A percentile compares a stretch with the other conserved stretches of the same genome.
phyloP scores from a whole-genome alignment of 371 early-diverging fungal species.

The Mortierella sp. region DNA sequence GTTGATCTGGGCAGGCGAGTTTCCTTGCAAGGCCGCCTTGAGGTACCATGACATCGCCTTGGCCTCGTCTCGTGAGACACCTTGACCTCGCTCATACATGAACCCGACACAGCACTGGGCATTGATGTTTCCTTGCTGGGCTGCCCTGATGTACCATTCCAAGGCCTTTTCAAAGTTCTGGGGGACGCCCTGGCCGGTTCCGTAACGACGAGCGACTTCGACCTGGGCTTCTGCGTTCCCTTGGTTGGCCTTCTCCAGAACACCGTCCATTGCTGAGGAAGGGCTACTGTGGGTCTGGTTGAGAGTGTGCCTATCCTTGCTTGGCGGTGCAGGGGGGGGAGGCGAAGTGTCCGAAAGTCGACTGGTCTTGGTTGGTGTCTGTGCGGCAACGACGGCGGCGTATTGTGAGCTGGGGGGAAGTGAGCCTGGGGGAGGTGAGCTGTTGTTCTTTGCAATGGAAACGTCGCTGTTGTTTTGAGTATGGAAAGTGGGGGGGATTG shows the following conservation, averaged over 20 bases:
- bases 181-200: constrained; percentile 70
- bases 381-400: constrained; percentile 3
- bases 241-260: constrained; percentile 62
- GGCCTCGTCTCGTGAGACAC: constrained; percentile 61
- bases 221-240: constrained; percentile 5
- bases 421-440: background rate
- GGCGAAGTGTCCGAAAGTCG: background rate
- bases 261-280: constrained; percentile 64
- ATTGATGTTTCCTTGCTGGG: constrained; percentile 43
- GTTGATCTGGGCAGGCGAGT: constrained; percentile 60
- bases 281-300: background rate
- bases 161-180: constrained; percentile 14
- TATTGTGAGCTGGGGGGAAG: background rate
- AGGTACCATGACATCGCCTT: constrained; percentile 69
- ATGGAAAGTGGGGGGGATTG: background rate
- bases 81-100: constrained; percentile 66
- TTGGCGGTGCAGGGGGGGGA: background rate
- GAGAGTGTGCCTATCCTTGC: background rate
- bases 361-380: background rate
- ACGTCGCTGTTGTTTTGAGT: background rate
- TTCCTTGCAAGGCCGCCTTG: constrained; percentile 65
- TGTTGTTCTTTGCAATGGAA: background rate
- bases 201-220: background rate
- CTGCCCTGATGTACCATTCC: constrained; percentile 63
- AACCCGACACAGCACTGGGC: constrained; percentile 13